Base-by-base conservation (phyloP, 805 yeast genomes). In the Jamesozyma lodderae region DNA sequence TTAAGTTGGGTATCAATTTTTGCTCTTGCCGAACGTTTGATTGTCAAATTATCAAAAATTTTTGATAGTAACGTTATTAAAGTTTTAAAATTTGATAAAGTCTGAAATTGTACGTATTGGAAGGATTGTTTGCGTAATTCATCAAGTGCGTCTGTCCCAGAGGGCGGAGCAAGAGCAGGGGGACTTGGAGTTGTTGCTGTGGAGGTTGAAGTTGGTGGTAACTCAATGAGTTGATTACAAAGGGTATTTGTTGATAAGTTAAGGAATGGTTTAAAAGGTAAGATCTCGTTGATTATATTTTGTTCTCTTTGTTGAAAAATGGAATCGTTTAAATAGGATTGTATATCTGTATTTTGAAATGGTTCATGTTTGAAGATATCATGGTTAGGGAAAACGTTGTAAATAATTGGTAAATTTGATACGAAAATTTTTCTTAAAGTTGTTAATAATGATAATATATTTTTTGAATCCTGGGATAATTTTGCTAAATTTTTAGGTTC, bases 301-400 rank as follows among this genome's bases (percentile, higher is more conserved):
- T 24, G 28, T 37, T 34, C n/a, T n/a, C n/a, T n/a, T 15, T 29
- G 20, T 15, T 29, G 35, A n/a, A 36, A 33, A 4, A 29, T 34
- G 5, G 38, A 35, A 21, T 49, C 48, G 29, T 51, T 43, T 31
- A 53, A 45, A 35, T 43, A 57, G 14, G 49, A 34, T 35, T 48
- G 50, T 20, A 53, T 45, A 33, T 52, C 59, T 2, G 54, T 21
- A 18, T 46, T 44, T 26, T 49, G 43, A 32, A 56, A 50, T 3
- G 51, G 31, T 6, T 49, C 44, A 29, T 52, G 47, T 28, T 44
- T 42, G 38, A 59, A 54, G 6, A 59, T 40, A 28, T 55, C 60
- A 39, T 59, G 60, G 21, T 50, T 42, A 1, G 63, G 63, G 40
- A 56, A 59, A 27, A 49, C 33, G 21, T 50, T 46, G 31, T 39